A percentile compares a stretch with the other conserved stretches of the same genome.
These are phyloP conservation scores for Xerocomellus intermedius DNA, from an alignment of 768 basidiomycete genomes.

Conservation along the genomic window DNA sequence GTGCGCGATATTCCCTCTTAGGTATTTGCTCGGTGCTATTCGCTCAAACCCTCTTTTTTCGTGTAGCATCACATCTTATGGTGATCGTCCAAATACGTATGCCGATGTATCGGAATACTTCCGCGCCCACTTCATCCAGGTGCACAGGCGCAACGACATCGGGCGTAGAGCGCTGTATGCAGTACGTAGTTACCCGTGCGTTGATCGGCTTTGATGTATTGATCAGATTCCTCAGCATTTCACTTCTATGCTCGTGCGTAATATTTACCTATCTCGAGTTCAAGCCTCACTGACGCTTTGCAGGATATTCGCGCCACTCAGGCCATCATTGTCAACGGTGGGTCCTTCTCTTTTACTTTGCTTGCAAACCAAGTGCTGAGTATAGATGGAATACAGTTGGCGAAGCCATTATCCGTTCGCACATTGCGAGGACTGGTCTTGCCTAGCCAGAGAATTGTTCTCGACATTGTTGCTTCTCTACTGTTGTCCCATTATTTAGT, in stretches of 20 bases:
- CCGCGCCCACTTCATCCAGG: constrained; percentile 79
- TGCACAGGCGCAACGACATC: constrained; percentile 64
- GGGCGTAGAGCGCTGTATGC: constrained; percentile 60
- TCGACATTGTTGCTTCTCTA: constrained; percentile 5
- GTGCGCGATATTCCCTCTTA: constrained; percentile 43
- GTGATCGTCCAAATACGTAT: constrained; percentile 67
- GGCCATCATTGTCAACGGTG: constrained; percentile 61
- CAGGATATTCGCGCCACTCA: constrained; percentile 70
- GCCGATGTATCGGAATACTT: constrained; percentile 76
- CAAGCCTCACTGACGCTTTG: not conserved
- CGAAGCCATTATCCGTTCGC: constrained; percentile 65
- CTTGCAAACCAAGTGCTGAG: constrained; percentile 2
- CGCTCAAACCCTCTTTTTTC: not conserved
- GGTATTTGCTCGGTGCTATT: not conserved
- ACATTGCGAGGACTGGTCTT: constrained; percentile 54
- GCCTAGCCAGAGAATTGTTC: constrained; percentile 17
- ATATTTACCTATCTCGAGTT: not conserved
- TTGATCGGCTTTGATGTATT: constrained; percentile 6
- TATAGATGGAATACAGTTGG: constrained; percentile 42
- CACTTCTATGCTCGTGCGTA: constrained; percentile 63
- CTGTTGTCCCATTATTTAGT: constrained; percentile 17
- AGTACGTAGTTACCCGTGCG: constrained; percentile 42
- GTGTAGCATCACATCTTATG: constrained; percentile 72
- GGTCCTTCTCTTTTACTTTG: constrained; percentile 17
- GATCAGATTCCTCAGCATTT: constrained; percentile 49